phyloP scores from a whole-genome alignment of 2,329 filamentous ascomycete species.

The Ciborinia camelliae region DNA sequence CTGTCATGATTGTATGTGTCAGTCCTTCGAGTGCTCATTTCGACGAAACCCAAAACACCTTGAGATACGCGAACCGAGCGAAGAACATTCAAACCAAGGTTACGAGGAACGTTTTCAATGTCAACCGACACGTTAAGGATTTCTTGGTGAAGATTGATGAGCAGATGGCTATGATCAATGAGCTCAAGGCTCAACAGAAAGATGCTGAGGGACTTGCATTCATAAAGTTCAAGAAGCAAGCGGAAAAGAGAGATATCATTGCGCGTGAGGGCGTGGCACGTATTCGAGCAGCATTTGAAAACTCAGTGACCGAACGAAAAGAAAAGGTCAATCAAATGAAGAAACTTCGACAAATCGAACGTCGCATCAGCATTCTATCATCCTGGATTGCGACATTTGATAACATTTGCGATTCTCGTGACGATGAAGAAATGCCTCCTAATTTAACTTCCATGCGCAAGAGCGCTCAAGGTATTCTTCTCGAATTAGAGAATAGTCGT shows the following conservation, averaged over 20 bases:
- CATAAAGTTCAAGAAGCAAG: slow-evolving; percentile 85
- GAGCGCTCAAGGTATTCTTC: slow-evolving; percentile 80
- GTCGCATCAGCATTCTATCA: slow-evolving; percentile 80
- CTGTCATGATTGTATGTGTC: slow-evolving; percentile 99
- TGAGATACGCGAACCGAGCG: slow-evolving; percentile 93
- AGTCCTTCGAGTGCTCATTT: slow-evolving; percentile 96
- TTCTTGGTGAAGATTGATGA: slow-evolving; percentile 99
- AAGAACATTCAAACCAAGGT: slow-evolving; percentile 99
- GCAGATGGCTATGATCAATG: slow-evolving; percentile 94
- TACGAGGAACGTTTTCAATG: slow-evolving; percentile 98
- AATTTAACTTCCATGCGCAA: slow-evolving; percentile 76
- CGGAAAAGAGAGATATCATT: slow-evolving; percentile 75
- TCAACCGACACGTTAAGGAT: slow-evolving; percentile 98
- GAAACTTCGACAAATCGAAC: slow-evolving; percentile 76
- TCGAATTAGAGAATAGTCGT: slow-evolving; percentile 84
- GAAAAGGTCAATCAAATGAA: slow-evolving; percentile 79
- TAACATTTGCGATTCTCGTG: slow-evolving; percentile 67
- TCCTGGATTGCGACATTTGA: slow-evolving; percentile 94
- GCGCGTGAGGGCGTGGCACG: slow-evolving; percentile 75
- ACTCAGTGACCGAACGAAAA: slow-evolving; percentile 71
- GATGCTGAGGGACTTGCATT: slow-evolving; percentile 80
- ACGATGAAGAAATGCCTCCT: slow-evolving; percentile 65
- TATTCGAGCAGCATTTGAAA: slow-evolving; percentile 78
- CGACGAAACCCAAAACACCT: slow-evolving; percentile 96
- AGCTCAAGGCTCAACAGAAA: slow-evolving; percentile 88